Base-by-base conservation (phyloP, 2,329 filamentous ascomycete species). In the Cladophialophora carrionii region DNA sequence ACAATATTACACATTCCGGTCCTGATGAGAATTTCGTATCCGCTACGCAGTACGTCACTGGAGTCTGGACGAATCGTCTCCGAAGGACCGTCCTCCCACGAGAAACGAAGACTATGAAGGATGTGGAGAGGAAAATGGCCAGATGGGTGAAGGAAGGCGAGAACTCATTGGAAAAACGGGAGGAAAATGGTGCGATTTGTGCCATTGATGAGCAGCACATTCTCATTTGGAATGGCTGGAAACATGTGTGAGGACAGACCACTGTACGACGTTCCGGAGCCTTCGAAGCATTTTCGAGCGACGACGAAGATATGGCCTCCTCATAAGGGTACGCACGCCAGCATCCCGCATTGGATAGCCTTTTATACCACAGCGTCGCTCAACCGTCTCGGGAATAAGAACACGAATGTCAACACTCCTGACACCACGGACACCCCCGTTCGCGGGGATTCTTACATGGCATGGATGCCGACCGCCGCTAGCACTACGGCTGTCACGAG, bases 151-250 rank as follows among this genome's bases (percentile, higher is more conserved):
- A 67, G 49, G 70, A 71, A 48, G 62, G 59, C 46, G 41, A 48
- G 51, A 57, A 66, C 56, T 62, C 58, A 6, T 48, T 66, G 26
- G 73, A 76, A 12, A 76, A 76, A 29, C 51, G 68, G 12, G 68
- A 74, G 12, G 83, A 85, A 72, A 75, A 76, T 3, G 84, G 84
- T 7, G 74, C 75, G 54, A 80, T 82, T 65, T 87, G 85, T 69
- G 71, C 87, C 70, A 82, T 87, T 54, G 83, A 87, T 70, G 85
- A 87, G 77, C 86, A 86, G 82, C 85, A 87, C 71, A 82, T 87
- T 24, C 73, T 87, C 62, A 81, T 79, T 46, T 77, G 79, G 66
- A 85, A 83, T 71, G 85, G 85, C 2, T 87, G 85, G 85, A 81
- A 81, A 63, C 85, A 87, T 78, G 79, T 84, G 65, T 85, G 68